Evolutionary conservation across 306 rosid genomes (phyloP).

Genomic region (Erythrophleum fordii): DNA sequence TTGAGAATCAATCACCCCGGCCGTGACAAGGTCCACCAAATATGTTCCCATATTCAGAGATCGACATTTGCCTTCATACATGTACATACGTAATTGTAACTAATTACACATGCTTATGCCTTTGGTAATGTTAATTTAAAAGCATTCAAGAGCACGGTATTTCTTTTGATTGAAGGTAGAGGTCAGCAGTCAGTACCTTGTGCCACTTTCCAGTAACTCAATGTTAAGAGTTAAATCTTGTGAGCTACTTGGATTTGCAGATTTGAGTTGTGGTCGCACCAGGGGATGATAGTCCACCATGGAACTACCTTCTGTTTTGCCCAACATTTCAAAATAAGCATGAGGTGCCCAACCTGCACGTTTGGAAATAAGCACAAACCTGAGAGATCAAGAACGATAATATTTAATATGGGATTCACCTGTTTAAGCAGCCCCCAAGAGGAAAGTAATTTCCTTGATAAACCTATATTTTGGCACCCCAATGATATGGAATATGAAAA

Average conservation of each 20-base stretch:
- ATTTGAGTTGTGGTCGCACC: constrained; percentile 17
- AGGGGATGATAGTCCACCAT: not conserved
- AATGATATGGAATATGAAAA: not conserved
- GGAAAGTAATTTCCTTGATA: not conserved
- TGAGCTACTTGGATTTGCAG: constrained; percentile 1
- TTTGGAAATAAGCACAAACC: not conserved
- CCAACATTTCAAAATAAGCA: constrained; percentile 39
- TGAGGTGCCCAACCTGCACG: constrained; percentile 49
- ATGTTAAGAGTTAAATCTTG: not conserved
- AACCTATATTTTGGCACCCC: not conserved
- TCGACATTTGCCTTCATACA: not conserved
- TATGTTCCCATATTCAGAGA: not conserved
- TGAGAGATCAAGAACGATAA: not conserved
- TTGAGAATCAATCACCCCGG: not conserved
- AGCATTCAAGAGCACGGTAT: not conserved
- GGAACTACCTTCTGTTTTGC: constrained; percentile 13
- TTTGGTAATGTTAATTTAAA: not conserved
- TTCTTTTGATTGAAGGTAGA: not conserved
- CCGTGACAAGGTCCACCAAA: not conserved
- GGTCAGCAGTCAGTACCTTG: constrained; percentile 10
- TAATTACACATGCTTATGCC: not conserved
- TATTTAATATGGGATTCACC: not conserved
- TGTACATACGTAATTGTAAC: not conserved
- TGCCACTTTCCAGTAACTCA: not conserved
- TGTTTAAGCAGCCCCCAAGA: not conserved